Evolutionary conservation across 768 basidiomycete species (phyloP), one percentile per base, ranked within the genome.

Genomic region (Amanita inopinata): DNA sequence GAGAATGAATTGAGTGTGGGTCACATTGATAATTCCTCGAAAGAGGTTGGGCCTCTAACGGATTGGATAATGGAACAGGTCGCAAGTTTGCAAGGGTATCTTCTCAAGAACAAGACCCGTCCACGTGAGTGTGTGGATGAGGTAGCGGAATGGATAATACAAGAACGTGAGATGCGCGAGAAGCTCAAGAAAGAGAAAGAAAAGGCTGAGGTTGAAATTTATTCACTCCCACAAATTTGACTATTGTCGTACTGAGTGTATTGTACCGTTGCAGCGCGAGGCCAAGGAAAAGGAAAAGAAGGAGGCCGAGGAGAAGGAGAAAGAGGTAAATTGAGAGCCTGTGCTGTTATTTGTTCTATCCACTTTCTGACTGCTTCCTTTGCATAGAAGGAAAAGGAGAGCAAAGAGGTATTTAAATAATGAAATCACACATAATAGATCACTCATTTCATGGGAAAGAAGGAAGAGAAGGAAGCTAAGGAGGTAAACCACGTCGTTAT

Each of bases 61-160:
- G 20, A 3, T 37, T 27, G 18, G 30, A 24, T 25, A 15, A 43
- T 14, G 34, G 25, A 43, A 23, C 53, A 87, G 85, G 85, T 90
- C 45, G 88, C 88, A 19, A 69, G 74, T 36, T 70, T 90, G 50
- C 88, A 90, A 66, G 88, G 88, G 2, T 90, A 90, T 58, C 70
- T 91, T 28, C 68, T 89, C 45, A 85, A 83, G 72, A 90, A 90
- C 61, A 89, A 91, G 72, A 81, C 88, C 9, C 79, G 88, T n/a
- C 88, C 88, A 30, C 72, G 74, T 46, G 84, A 90, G 59, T 85
- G 81, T 49, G 87, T 91, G 6, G 80, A 80, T 4, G 87, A 89
- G 57, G 82, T 83, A 18, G 68, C 59, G 22, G 79, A 77, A 33
- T 93, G 90, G 87, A 59, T 89, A 39, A 63, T 75, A 47, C 74